These are phyloP conservation scores for Geotrichum aggregatum DNA, from an alignment of 1,139 yeast species.

Conservation along the genomic window DNA sequence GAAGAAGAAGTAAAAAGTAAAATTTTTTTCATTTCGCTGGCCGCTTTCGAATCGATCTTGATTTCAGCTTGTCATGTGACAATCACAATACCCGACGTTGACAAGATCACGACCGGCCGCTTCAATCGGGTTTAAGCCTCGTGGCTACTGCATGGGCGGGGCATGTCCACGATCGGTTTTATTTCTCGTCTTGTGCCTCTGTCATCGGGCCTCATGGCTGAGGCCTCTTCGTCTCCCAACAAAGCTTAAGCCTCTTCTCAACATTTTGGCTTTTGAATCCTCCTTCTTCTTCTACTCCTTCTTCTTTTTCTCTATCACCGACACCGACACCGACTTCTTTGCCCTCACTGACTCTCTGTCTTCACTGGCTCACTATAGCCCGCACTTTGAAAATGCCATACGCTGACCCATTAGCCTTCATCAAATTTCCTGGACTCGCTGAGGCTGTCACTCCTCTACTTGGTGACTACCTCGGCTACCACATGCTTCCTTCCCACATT, in stretches of 20 bases:
- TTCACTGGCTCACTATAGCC: no score
- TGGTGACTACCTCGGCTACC: conserved; percentile 28
- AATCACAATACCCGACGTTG: no score
- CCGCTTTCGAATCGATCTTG: background rate
- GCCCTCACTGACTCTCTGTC: no score
- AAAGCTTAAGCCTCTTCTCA: background rate
- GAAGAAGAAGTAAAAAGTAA: background rate
- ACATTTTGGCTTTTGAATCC: background rate
- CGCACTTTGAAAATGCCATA: conserved; percentile 16
- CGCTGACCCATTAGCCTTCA: conserved; percentile 19
- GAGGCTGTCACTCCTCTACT: conserved; percentile 17
- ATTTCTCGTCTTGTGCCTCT: no score
- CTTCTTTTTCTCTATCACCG: background rate
- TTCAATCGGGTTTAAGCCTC: no score
- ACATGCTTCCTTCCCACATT: conserved; percentile 43
- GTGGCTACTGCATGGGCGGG: no score
- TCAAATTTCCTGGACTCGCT: conserved; percentile 20
- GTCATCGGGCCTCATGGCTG: no score
- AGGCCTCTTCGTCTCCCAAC: no score
- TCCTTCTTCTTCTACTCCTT: background rate
- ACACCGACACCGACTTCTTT: background rate
- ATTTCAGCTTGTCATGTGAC: conserved; percentile 1
- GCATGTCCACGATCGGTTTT: no score
- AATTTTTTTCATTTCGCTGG: conserved; percentile 3
- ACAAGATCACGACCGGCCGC: no score